Conservation (phyloP, 352 stramenopile species). For the Phytophthora syringae region DNA sequence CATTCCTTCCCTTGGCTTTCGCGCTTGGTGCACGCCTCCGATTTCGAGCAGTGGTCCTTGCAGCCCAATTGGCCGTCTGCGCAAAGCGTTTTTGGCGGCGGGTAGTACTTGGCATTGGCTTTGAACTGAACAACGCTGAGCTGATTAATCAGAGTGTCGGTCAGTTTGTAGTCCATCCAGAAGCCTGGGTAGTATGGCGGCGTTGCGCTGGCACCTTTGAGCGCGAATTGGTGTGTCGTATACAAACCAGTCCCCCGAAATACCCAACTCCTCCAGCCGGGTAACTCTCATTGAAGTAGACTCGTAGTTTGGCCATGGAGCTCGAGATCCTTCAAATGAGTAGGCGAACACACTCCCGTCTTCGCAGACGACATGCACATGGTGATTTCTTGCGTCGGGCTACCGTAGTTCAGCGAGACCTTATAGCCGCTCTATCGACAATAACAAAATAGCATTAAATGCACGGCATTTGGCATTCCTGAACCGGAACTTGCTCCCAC, state of each 20-base stretch:
- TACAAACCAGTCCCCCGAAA: slow-evolving; percentile 49
- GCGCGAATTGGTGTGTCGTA: slow-evolving; percentile 45
- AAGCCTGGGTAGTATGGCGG: slow-evolving; percentile 46
- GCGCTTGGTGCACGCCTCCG: slow-evolving; percentile 45
- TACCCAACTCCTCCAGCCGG: slow-evolving; percentile 41
- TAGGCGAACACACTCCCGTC: slow-evolving; percentile 49
- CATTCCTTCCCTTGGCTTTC: slow-evolving; percentile 36
- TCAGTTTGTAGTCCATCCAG: slow-evolving; percentile 55
- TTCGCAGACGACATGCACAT: slow-evolving; percentile 40
- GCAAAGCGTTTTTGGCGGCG: slow-evolving; percentile 28
- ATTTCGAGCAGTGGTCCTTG: slow-evolving; percentile 45
- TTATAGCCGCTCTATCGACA: slow-evolving; percentile 37
- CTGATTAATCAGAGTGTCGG: slow-evolving; percentile 43
- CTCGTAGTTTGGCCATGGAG: slow-evolving; percentile 31
- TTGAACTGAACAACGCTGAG: slow-evolving; percentile 31
- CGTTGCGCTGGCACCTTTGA: slow-evolving; percentile 10
- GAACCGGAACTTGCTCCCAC: slow-evolving; percentile 12
- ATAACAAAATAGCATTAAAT: not conserved
- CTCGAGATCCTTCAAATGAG: slow-evolving; percentile 57
- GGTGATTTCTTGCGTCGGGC: slow-evolving; percentile 15
- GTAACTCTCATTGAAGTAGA: slow-evolving; percentile 67
- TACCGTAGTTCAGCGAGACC: slow-evolving; percentile 25
- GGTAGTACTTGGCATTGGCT: slow-evolving; percentile 40
- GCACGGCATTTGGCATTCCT: not conserved
- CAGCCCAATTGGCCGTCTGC: slow-evolving; percentile 49